phyloP scores from a whole-genome alignment of 2,329 filamentous ascomycete species.

The Sporothrix sp. region DNA sequence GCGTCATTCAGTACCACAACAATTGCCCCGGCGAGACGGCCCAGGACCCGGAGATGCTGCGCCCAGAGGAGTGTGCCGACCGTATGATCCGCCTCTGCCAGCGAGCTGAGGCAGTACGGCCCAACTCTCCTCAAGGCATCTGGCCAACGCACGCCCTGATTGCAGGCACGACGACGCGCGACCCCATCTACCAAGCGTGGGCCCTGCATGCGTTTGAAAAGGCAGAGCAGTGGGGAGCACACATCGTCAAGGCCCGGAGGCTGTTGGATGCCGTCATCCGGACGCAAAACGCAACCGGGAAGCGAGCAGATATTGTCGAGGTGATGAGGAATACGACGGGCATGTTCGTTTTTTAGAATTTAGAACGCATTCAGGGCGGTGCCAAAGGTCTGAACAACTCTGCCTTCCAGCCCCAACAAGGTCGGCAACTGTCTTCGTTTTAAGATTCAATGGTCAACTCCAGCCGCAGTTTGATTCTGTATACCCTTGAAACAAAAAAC shows the following conservation, averaged over 20 bases:
- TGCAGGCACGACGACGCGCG: slow-evolving; percentile 4
- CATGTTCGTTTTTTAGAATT: slow-evolving; percentile 5
- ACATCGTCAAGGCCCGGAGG: slow-evolving; percentile 2
- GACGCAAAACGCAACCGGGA: slow-evolving; percentile 5
- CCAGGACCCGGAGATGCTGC: neutral
- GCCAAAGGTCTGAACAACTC: too few species aligned
- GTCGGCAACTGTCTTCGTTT: too few species aligned
- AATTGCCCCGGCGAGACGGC: neutral
- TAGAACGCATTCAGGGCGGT: too few species aligned
- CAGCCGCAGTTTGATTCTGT: too few species aligned
- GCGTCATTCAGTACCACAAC: slow-evolving; percentile 5
- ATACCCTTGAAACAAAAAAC: too few species aligned
- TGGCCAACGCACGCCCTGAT: slow-evolving; percentile 9
- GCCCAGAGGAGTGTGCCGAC: slow-evolving; percentile 3
- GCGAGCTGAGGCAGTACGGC: neutral
- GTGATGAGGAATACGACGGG: slow-evolving; percentile 11
- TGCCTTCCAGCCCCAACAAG: too few species aligned
- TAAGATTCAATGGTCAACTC: too few species aligned
- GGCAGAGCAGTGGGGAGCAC: slow-evolving; percentile 4
- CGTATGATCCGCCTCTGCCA: slow-evolving; percentile 12
- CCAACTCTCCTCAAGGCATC: slow-evolving; percentile 10
- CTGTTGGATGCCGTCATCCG: slow-evolving; percentile 7
- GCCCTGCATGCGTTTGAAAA: slow-evolving; percentile 4
- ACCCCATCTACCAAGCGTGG: slow-evolving; percentile 13
- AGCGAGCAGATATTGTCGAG: slow-evolving; percentile 1